Evolutionary conservation across 2,329 filamentous ascomycete species (phyloP).

Genomic region (Ophiostoma tasmaniense): DNA sequence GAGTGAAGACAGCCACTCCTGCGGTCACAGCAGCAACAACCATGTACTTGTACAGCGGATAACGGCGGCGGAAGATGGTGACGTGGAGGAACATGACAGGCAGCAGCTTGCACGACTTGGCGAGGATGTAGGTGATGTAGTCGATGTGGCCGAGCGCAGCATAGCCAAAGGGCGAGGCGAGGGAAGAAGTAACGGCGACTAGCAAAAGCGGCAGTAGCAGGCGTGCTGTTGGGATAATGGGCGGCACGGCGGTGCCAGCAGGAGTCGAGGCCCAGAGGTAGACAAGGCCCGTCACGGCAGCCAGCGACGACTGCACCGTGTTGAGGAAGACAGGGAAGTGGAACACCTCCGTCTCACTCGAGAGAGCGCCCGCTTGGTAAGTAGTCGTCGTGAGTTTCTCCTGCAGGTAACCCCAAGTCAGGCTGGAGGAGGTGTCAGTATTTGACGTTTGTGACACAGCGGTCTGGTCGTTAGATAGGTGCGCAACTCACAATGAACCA

Average conservation of each 20-base stretch:
- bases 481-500: slow-evolving; percentile 70
- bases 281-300: slow-evolving; percentile 68
- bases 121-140: slow-evolving; percentile 95
- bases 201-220: slow-evolving; percentile 75
- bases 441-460: background rate
- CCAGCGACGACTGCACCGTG: slow-evolving; percentile 87
- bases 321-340: slow-evolving; percentile 93
- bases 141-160: slow-evolving; percentile 87
- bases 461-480: background rate
- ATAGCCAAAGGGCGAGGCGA: slow-evolving; percentile 94
- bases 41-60: slow-evolving; percentile 92
- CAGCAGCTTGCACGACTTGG: slow-evolving; percentile 97
- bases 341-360: slow-evolving; percentile 60
- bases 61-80: slow-evolving; percentile 78
- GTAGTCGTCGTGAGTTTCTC: slow-evolving; percentile 93
- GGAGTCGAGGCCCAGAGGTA: slow-evolving; percentile 66
- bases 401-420: slow-evolving; percentile 94
- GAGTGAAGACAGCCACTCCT: slow-evolving; percentile 89
- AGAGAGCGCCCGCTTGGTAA: slow-evolving; percentile 50
- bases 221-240: slow-evolving; percentile 66
- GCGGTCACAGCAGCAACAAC: slow-evolving; percentile 86
- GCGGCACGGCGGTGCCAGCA: slow-evolving; percentile 39
- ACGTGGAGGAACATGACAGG: slow-evolving; percentile 97
- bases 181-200: slow-evolving; percentile 77
- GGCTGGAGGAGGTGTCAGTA: slow-evolving; percentile 37